Evolutionary conservation across 495 filamentous ascomycete genomes (phyloP), one percentile per base, ranked within the genome.

Genomic region (Umbilicaria muhlenbergii): DNA sequence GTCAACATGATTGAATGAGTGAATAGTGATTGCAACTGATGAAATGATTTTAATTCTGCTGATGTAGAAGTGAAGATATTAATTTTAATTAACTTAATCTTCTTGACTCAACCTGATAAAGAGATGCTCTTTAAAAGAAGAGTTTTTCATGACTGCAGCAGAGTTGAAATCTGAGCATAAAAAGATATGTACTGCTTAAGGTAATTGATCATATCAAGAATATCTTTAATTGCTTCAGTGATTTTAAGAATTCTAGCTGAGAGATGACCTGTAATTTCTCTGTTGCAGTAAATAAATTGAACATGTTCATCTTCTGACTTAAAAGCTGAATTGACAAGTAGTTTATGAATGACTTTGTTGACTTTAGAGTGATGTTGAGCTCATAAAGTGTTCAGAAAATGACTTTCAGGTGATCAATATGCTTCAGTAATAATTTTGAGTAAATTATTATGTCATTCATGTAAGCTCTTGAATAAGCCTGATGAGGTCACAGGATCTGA

Each of bases 401-500:
- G 3, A 12, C 1, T 0, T 46, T 0, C 11, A 50, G 37, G 31
- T 50, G 44, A 2, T 19, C 12, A 3, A 17, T 3, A 35, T 50
- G 47, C 12, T 50, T 43, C 14, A 41, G 6, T 0, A 50, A 24
- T 1, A 31, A 24, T 1, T 15, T 31, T 6, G 33, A 50, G 3
- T 12, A 24, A 17, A 42, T 28, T 3, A 47, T 4, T 0, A 50
- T 31, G 21, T 50, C 43, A 31, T 50, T 35, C 2, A 50, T 37
- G 18, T 50, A 50, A 8, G 32, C 38, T 2, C 15, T 12, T 32
- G 7, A 41, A 41, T 46, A 41, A 0, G 11, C 12, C 11, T 19
- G 33, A 19, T 34, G 32, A 16, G 31, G 12, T 12, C 35, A 14
- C 1, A 43, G 34, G 24, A 39, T 31, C 8, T 33, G 21, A 14